Evolutionary conservation across 768 basidiomycete species (phyloP).

Genomic region (Obba rivulosa): DNA sequence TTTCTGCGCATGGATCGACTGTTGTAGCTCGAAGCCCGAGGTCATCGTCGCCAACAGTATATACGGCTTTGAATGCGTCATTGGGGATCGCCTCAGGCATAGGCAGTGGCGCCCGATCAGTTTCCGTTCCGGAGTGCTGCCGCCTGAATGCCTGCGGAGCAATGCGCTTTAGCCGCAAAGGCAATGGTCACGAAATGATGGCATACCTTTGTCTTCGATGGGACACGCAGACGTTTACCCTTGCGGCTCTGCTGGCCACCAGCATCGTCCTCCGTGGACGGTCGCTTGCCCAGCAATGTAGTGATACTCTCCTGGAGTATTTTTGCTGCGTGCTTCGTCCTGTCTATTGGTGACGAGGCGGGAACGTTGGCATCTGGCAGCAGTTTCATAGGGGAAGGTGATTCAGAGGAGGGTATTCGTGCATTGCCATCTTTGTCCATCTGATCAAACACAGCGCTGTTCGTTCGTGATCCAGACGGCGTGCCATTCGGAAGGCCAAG

Average conservation of each 20-base stretch:
- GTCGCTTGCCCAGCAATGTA: constrained; percentile 64
- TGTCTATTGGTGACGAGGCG: constrained; percentile 12
- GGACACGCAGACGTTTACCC: constrained; percentile 34
- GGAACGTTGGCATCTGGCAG: constrained; percentile 25
- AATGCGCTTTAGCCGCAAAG: no score
- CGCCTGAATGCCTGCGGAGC: no score
- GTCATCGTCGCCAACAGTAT: no score
- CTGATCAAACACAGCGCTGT: no score
- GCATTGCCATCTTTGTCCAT: neutral
- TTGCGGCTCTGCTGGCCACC: constrained; percentile 13
- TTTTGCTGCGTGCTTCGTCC: constrained; percentile 36
- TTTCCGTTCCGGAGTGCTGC: no score
- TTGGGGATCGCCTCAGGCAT: no score
- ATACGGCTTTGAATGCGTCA: no score
- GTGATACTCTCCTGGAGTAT: constrained; percentile 67
- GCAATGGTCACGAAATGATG: no score
- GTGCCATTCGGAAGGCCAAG: neutral
- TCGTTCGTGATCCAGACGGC: no score
- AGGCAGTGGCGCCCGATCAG: no score
- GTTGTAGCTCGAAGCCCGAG: no score
- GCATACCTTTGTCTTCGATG: constrained; percentile 32
- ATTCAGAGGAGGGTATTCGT: constrained; percentile 54
- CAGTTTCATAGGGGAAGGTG: constrained; percentile 35
- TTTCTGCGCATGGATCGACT: constrained; percentile 3
- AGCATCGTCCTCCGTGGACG: constrained; percentile 26